Base-by-base conservation (phyloP, 164 flowering plant genomes). In the Cinnamomum chago region DNA sequence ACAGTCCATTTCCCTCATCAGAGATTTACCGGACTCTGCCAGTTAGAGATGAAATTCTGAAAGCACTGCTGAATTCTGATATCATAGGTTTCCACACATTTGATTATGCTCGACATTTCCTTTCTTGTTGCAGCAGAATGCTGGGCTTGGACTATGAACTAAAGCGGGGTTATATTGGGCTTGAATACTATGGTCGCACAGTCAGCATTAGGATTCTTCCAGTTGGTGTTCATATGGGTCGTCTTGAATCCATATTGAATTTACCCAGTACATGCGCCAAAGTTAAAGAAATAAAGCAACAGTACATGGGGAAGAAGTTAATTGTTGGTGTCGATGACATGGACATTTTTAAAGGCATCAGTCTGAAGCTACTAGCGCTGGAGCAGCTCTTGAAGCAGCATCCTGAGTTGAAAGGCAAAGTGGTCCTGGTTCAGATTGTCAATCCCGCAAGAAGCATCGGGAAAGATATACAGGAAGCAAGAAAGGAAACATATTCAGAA, bases 1-100 rank as follows among this genome's bases (percentile, higher is more conserved):
- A 93, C 80, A 93, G 97, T 67, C 98, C 95, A 27, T 93, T 93
- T 79, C 98, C 97, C 33, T 89, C 97, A 24, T 94, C 97, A 1
- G 97, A 92, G 81, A 92, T 94, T 27, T 76, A 76, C 30, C 33
- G 74, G 50, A 70, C 78, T 24, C 74, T 76, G 50, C 78, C 78
- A 33, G 74, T 76, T 25, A 71, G 78, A 65, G 73, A 71, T 27
- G 78, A 76, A 71, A 76, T 76, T 70, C 51, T 76, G 65, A 64
- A 51, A 62, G 66, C 73, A 18, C n/a, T 76, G 52, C 78, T 76
- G 20, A 76, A 76, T 52, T 76, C 74, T 65, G 78, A 76, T 70
- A 68, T 76, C 20, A 77, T 77, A 58, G 79, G 76, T 17, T 77
- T 77, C 40, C 79, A 77, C 15, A 77, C 79, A 58, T 77, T 67